These are phyloP conservation scores for Extremus antarcticus DNA, from an alignment of 495 filamentous ascomycete species.

Conservation along the genomic window DNA sequence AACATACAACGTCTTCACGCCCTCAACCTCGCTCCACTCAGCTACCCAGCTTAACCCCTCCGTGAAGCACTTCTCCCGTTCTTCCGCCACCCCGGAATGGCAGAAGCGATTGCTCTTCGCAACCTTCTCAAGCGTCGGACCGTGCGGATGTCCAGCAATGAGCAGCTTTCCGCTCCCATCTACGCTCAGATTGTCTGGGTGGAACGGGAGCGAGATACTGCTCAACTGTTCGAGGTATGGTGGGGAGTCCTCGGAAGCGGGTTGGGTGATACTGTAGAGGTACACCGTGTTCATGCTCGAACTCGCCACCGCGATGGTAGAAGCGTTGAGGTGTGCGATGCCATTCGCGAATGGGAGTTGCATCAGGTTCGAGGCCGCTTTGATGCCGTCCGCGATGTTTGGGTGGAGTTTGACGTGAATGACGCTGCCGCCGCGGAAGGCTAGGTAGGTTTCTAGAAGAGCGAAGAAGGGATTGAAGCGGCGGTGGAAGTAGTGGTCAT, in stretches of 20 bases:
- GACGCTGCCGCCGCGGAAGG: conserved; percentile 28
- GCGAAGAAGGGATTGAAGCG: conserved; percentile 17
- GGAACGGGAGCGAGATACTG: conserved; percentile 25
- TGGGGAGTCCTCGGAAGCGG: neutral
- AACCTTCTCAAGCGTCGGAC: conserved; percentile 25
- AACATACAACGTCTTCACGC: conserved; percentile 31
- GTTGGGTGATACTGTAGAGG: conserved; percentile 27
- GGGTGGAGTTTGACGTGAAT: conserved; percentile 23
- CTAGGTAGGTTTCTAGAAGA: conserved; percentile 30
- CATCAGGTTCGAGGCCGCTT: conserved; percentile 7
- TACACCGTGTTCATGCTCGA: conserved; percentile 24
- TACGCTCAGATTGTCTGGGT: conserved; percentile 35
- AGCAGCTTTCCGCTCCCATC: conserved; percentile 32
- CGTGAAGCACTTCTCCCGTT: conserved; percentile 21
- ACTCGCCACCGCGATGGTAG: conserved; percentile 33
- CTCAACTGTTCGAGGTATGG: conserved; percentile 17
- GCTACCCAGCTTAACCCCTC: conserved; percentile 31
- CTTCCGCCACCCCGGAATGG: conserved; percentile 21
- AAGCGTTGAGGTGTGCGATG: conserved; percentile 28
- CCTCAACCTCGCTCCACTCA: conserved; percentile 30
- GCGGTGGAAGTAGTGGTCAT: conserved; percentile 23
- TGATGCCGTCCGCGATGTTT: conserved; percentile 23
- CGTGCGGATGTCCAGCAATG: conserved; percentile 36
- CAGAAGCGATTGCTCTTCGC: conserved; percentile 12
- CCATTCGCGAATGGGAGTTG: conserved; percentile 33